These are phyloP conservation scores for Leptographium wingfieldii DNA, from an alignment of 2,329 filamentous ascomycete species.

Conservation along the genomic window DNA sequence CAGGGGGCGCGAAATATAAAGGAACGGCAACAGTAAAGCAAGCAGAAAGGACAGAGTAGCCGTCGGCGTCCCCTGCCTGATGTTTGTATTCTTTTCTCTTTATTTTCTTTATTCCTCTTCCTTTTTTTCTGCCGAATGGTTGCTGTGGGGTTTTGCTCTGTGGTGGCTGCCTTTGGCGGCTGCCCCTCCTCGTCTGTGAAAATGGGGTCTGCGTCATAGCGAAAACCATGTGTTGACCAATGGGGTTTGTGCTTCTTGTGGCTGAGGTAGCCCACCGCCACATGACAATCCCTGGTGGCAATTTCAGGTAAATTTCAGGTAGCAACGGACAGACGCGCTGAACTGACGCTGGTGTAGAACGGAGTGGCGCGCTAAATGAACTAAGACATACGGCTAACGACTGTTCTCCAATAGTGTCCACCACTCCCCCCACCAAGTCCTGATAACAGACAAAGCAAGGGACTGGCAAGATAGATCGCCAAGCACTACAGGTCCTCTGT, in stretches of 20 bases:
- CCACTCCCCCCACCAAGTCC: neutral
- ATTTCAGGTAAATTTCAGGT: neutral
- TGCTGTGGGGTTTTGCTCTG: neutral
- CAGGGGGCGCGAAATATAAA: neutral
- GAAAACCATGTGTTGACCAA: neutral
- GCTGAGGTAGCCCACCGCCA: neutral
- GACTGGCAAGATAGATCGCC: neutral
- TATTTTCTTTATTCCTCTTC: neutral
- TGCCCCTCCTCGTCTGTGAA: neutral
- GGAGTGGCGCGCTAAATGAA: neutral
- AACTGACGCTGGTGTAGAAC: neutral
- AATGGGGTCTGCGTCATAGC: conserved; percentile 3
- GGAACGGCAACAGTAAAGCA: neutral
- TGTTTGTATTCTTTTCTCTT: neutral
- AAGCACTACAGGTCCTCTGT: neutral
- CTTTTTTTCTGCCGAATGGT: neutral
- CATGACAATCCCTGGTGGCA: neutral
- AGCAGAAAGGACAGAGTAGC: neutral
- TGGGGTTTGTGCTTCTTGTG: neutral
- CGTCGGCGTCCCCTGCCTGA: neutral
- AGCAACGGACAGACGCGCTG: neutral
- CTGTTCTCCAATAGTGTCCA: neutral
- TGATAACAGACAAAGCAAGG: neutral
- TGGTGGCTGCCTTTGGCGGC: neutral
- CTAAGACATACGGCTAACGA: neutral